phyloP scores from a whole-genome alignment of 305 asterid genomes.

The Fraxinus ornus region DNA sequence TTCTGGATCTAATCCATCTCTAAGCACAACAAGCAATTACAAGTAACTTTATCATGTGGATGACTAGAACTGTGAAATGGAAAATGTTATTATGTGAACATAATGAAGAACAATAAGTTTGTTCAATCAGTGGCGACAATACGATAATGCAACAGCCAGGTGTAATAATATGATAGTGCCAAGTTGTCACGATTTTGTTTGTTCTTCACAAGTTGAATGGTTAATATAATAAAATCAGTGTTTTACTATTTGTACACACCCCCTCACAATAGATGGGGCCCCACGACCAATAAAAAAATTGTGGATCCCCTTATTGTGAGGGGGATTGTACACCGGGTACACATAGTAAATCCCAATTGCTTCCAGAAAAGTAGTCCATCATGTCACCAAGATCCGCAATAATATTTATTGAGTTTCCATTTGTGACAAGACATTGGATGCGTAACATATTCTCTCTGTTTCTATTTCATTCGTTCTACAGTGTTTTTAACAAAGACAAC shows the following conservation, averaged over 20 bases:
- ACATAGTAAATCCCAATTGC: background rate
- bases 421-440: background rate
- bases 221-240: background rate
- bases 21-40: too few relatives aligned
- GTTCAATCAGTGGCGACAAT: background rate
- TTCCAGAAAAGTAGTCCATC: background rate
- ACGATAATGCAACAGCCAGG: background rate
- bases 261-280: too few relatives aligned
- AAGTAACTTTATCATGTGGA: too few relatives aligned
- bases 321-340: too few relatives aligned
- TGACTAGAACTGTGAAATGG: too few relatives aligned
- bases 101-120: background rate
- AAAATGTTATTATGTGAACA: too few relatives aligned
- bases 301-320: too few relatives aligned
- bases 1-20: too few relatives aligned
- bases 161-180: background rate
- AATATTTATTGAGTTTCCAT: background rate
- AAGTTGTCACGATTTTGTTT: background rate
- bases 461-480: background rate
- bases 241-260: too few relatives aligned
- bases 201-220: background rate
- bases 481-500: too few relatives aligned
- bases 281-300: too few relatives aligned
- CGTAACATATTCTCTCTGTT: conserved; percentile 14
- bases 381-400: background rate